Conservation (phyloP, 31 red algal genomes). For the Porphyra umbilicalis region DNA sequence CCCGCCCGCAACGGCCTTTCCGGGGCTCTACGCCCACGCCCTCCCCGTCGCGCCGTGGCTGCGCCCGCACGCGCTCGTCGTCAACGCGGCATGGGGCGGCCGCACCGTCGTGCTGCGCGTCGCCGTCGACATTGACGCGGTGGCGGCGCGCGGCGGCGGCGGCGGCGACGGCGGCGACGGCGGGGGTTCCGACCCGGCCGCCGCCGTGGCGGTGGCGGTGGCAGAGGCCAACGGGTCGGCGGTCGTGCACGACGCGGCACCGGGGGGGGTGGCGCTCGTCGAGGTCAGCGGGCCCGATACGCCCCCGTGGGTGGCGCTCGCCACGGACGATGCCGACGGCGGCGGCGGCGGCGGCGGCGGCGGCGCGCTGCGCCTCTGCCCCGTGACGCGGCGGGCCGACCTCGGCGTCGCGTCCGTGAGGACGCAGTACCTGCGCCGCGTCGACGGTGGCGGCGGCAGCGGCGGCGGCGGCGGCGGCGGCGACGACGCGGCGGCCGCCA, state of each 20-base stretch:
- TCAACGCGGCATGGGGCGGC: constrained; percentile 34
- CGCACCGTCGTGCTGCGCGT: constrained; percentile 2
- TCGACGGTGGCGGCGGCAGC: background rate
- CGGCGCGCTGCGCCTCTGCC: background rate
- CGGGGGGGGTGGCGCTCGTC: background rate
- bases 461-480: background rate
- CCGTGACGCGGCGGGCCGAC: background rate
- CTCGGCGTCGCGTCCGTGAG: background rate
- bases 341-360: background rate
- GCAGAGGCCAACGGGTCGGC: background rate
- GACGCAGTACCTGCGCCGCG: background rate
- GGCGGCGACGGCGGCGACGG: background rate
- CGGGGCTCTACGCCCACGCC: constrained; percentile 53
- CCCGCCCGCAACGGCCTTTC: constrained; percentile 28
- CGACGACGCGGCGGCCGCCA: background rate
- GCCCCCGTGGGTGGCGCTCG: background rate
- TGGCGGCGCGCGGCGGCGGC: background rate
- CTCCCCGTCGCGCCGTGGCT: constrained; percentile 50
- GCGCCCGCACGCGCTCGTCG: constrained; percentile 20
- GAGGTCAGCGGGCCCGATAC: background rate
- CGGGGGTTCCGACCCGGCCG: background rate
- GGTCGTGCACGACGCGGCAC: constrained; percentile 1
- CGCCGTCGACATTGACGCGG: background rate
- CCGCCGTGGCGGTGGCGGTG: background rate
- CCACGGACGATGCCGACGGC: background rate